Percentiles rank a stretch among this genome's conserved stretches.
These are phyloP conservation scores for Neospora caninum DNA, from an alignment of 169 alveolate genomes.

Conservation along the genomic window DNA sequence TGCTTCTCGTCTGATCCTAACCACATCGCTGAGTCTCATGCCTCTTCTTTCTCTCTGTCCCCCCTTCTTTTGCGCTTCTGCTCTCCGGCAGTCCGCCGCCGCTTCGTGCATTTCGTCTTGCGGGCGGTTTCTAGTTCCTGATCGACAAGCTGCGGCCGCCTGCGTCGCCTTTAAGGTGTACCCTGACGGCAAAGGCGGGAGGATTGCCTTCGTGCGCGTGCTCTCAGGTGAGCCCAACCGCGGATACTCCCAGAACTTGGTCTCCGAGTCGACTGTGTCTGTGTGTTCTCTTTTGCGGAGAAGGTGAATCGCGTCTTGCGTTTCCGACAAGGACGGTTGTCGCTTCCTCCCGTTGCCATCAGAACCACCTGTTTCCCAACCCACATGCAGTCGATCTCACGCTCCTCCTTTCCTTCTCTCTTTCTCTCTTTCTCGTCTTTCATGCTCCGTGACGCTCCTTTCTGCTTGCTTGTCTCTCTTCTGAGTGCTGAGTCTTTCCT, in stretches of 20 bases:
- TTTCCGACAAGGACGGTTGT: too few species aligned
- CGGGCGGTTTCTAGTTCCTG: not conserved
- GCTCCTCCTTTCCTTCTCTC: too few species aligned
- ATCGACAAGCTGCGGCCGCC: not conserved
- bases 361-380: too few species aligned
- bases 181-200: constrained; percentile 49
- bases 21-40: not conserved
- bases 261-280: too few species aligned
- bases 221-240: constrained; percentile 18
- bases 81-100: not conserved
- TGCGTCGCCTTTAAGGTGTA: constrained; percentile 48
- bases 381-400: too few species aligned
- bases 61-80: not conserved
- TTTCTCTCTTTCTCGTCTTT: too few species aligned
- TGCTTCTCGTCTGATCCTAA: not conserved
- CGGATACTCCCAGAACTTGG: not conserved
- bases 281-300: too few species aligned
- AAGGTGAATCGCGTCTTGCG: too few species aligned
- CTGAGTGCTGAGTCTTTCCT: too few species aligned
- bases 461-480: too few species aligned
- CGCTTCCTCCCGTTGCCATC: too few species aligned
- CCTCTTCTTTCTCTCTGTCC: not conserved
- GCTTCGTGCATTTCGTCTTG: not conserved
- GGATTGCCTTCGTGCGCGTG: constrained; percentile 47
- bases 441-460: too few species aligned